These are phyloP conservation scores for Daldinia grandis DNA, from an alignment of 495 filamentous ascomycete genomes.

Conservation along the genomic window DNA sequence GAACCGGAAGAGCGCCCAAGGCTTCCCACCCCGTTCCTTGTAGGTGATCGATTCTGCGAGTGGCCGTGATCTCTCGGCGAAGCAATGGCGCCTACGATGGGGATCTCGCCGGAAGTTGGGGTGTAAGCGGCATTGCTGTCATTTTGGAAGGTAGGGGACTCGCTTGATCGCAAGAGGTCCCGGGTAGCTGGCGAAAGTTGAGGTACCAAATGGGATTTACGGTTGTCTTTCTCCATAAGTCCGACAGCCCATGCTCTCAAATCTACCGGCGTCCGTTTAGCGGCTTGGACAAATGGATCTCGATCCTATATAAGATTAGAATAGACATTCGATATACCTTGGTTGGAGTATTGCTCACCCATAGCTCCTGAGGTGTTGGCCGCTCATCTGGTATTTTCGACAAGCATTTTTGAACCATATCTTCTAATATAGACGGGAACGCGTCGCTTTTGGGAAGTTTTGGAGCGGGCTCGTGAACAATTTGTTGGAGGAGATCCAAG, in stretches of 20 bases:
- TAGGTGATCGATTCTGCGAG: conserved; percentile 53
- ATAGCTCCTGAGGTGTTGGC: conserved; percentile 90
- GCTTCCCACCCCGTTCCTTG: conserved; percentile 52
- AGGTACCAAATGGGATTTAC: conserved; percentile 86
- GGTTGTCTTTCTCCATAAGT: conserved; percentile 89
- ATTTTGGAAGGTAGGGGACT: conserved; percentile 55
- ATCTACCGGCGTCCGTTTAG: conserved; percentile 92
- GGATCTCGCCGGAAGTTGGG: conserved; percentile 73
- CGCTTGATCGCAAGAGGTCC: conserved; percentile 62
- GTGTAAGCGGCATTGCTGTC: conserved; percentile 54
- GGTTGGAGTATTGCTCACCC: conserved; percentile 54
- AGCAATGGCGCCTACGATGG: conserved; percentile 64
- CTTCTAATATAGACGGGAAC: conserved; percentile 91
- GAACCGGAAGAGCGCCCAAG: conserved; percentile 55
- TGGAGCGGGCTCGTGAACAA: conserved; percentile 94
- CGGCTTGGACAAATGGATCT: conserved; percentile 91
- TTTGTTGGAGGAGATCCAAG: conserved; percentile 93
- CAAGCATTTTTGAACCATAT: conserved; percentile 96
- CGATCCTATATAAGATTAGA: conserved; percentile 68
- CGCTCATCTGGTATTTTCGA: conserved; percentile 86
- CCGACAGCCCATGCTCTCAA: conserved; percentile 88
- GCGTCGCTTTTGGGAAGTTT: conserved; percentile 95
- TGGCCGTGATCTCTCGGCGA: conserved; percentile 53
- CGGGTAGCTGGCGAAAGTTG: conserved; percentile 67
- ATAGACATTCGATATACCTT: neutral